Evolutionary conservation across 139 green algal species (phyloP).

Genomic region (Asterochloris sp.): DNA sequence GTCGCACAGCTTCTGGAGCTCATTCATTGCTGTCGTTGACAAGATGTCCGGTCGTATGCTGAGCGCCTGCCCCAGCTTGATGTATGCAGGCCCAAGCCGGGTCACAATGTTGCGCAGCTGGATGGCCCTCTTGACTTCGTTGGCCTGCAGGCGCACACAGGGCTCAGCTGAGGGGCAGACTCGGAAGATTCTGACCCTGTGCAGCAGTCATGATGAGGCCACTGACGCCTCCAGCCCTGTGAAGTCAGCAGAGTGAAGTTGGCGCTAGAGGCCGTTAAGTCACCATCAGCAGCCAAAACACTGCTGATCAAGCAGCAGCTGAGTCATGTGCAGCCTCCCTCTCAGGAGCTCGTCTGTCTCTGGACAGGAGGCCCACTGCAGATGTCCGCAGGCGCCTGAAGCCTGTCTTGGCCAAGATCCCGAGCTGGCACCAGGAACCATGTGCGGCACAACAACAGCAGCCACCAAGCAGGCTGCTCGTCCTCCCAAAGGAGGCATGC

Average conservation of each 20-base stretch:
- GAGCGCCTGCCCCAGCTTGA: constrained; percentile 97
- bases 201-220: not conserved
- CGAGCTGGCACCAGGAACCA: too few relatives aligned
- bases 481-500: not conserved
- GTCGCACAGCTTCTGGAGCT: constrained; percentile 99
- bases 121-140: constrained; percentile 79
- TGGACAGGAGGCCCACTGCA: too few relatives aligned
- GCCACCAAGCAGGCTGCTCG: too few relatives aligned
- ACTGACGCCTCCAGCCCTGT: not conserved
- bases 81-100: constrained; percentile 87
- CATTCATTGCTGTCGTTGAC: constrained; percentile 92
- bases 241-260: too few relatives aligned
- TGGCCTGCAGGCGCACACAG: not conserved
- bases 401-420: too few relatives aligned
- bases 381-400: too few relatives aligned
- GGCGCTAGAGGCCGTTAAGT: too few relatives aligned
- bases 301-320: too few relatives aligned
- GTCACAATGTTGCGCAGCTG: constrained; percentile 96
- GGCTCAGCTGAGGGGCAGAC: constrained; percentile 26
- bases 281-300: too few relatives aligned
- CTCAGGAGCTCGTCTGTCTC: too few relatives aligned
- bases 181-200: constrained; percentile 10
- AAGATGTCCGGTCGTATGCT: constrained; percentile 96
- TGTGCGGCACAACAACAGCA: too few relatives aligned
- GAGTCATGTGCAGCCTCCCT: too few relatives aligned